Conservation (phyloP, 257 asterid species). For the Parsonsia alboflavescens region DNA sequence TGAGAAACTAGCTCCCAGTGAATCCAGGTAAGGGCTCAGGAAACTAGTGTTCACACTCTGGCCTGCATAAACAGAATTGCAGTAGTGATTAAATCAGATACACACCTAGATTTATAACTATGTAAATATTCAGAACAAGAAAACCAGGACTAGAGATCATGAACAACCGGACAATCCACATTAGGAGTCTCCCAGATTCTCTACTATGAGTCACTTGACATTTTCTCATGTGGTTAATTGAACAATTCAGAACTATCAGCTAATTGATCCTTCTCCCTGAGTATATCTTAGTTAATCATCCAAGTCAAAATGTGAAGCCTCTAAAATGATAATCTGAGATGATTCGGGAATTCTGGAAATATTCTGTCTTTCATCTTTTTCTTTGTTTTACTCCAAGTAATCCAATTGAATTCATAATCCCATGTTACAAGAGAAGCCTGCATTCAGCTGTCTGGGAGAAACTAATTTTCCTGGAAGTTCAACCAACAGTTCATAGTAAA, state of each 20-base stretch:
- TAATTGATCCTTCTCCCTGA: neutral
- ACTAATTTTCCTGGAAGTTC: neutral
- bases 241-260: neutral
- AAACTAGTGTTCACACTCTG: constrained; percentile 58
- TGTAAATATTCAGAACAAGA: neutral
- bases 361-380: too few species aligned
- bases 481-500: neutral
- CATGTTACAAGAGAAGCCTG: too few species aligned
- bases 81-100: neutral
- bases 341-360: too few species aligned
- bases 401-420: too few species aligned
- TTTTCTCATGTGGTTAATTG: neutral
- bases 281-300: too few species aligned
- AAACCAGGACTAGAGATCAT: neutral
- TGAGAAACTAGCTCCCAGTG: constrained; percentile 54
- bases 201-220: neutral
- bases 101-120: neutral
- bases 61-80: constrained; percentile 43
- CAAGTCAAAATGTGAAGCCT: neutral
- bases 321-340: neutral
- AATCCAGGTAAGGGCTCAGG: constrained; percentile 67
- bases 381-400: too few species aligned
- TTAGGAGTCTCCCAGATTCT: too few species aligned
- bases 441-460: too few species aligned
- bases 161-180: neutral